Conservation (phyloP, 129 eudicot genomes). For the Pittosporum tobira region DNA sequence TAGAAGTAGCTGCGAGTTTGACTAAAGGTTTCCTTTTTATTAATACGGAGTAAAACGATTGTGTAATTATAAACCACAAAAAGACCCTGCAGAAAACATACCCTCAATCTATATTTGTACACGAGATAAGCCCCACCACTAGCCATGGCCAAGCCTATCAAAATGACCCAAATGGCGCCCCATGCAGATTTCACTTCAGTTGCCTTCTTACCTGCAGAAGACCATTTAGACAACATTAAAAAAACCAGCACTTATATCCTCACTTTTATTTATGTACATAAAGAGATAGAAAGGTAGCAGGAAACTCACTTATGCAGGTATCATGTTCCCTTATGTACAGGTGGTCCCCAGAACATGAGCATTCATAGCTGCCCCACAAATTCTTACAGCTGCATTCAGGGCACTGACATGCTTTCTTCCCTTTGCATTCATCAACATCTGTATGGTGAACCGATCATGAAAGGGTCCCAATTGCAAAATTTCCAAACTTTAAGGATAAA, state of each 20-base stretch:
- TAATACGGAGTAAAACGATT: no score
- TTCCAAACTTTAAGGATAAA: no score
- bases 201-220: conserved; percentile 55
- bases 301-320: conserved; percentile 77
- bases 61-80: no score
- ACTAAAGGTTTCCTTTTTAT: no score
- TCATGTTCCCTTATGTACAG: conserved; percentile 88
- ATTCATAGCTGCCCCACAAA: conserved; percentile 96
- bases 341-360: conserved; percentile 68
- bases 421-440: conserved; percentile 94
- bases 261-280: not conserved
- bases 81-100: conserved; percentile 21
- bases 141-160: conserved; percentile 59
- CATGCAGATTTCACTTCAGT: conserved; percentile 58
- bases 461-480: no score
- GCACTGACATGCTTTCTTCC: conserved; percentile 88
- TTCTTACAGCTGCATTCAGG: conserved; percentile 90
- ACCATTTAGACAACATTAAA: conserved; percentile 11
- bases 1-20: no score
- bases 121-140: conserved; percentile 64
- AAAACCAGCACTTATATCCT: not conserved
- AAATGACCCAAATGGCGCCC: conserved; percentile 74
- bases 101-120: conserved; percentile 85
- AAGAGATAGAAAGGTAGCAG: no score
- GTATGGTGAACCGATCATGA: conserved; percentile 4